Conservation (phyloP, 192 early-diverging fungal species). For the Mortierella hygrophila region DNA sequence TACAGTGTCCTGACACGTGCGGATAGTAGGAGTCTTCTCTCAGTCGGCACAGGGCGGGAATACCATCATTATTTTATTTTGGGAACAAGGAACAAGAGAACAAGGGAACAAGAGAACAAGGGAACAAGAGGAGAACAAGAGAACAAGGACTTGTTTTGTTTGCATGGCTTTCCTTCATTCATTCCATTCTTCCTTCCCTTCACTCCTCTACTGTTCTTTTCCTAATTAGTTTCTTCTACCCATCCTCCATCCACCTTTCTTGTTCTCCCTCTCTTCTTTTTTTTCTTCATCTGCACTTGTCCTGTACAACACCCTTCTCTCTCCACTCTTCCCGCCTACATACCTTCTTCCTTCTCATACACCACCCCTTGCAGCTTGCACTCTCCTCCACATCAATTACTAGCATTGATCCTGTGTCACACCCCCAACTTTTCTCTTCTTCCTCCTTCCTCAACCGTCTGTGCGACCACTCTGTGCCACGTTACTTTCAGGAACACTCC, state of each 20-base stretch:
- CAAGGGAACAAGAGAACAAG: too few relatives aligned
- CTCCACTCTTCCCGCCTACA: not conserved
- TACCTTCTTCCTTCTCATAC: not conserved
- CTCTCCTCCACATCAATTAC: not conserved
- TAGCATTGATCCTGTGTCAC: not conserved
- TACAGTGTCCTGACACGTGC: not conserved
- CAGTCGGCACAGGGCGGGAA: conserved; percentile 3
- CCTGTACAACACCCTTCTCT: not conserved
- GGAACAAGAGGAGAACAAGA: too few relatives aligned
- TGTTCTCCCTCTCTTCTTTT: not conserved
- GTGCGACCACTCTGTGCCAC: conserved; percentile 4
- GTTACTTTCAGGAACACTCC: not conserved
- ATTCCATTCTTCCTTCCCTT: not conserved
- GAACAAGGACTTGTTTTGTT: not conserved
- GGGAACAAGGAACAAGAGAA: too few relatives aligned
- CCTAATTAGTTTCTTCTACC: not conserved
- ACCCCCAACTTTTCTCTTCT: not conserved
- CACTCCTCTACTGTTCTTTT: not conserved
- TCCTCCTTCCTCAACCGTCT: not conserved
- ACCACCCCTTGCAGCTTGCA: too few relatives aligned
- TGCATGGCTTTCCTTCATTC: not conserved
- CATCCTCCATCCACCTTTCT: not conserved
- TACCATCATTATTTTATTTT: not conserved
- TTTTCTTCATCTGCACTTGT: not conserved
- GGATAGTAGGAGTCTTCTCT: not conserved